Evolutionary conservation across 805 yeast species (phyloP), one percentile per base, ranked within the genome.

Genomic region (Ogataea pilisensis): DNA sequence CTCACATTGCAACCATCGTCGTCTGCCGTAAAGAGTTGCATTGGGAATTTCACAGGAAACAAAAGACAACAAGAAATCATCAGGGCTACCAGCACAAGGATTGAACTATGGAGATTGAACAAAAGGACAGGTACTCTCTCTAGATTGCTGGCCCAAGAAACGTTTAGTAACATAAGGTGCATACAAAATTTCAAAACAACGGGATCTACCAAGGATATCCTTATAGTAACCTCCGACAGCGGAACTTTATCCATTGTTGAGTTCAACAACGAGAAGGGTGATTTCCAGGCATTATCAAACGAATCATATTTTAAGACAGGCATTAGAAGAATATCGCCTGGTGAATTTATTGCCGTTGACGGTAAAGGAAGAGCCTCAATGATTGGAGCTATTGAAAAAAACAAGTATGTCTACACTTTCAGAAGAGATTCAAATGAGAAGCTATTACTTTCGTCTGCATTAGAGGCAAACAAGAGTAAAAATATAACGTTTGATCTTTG

Each of bases 261-360:
- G 2, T 57, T 55, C 3, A 54, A 65, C n/a, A 49, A 55, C 18
- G 58, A 53, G 35, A 34, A 38, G 3, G 49, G 45, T 12, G 40
- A 37, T 27, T 78, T 80, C 42, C 63, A 55, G 22, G 50, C 66
- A 17, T 63, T 72, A 1, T 55, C 68, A 26, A 81, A 79, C 49
- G 89, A 82, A 48, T 83, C 95, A 0, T 78, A 75, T 49, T 74
- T 80, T 34, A 85, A 88, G 56, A 71, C 84, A 17, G 95, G 95
- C 0, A 63, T 88, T 16, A 68, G 95, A 40, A 67, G 95, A 48
- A 60, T 81, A 0, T 68, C 85, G 0, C 96, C 96, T 0, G 95
- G 95, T 2, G 76, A 78, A 33, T 80, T 79, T 45, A 54, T 88
- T 11, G 75, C 80, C 0, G 75, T 78, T 0, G 96, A 90, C 57